Base-by-base conservation (phyloP, 129 eudicot species). In the Escallonia rubra region DNA sequence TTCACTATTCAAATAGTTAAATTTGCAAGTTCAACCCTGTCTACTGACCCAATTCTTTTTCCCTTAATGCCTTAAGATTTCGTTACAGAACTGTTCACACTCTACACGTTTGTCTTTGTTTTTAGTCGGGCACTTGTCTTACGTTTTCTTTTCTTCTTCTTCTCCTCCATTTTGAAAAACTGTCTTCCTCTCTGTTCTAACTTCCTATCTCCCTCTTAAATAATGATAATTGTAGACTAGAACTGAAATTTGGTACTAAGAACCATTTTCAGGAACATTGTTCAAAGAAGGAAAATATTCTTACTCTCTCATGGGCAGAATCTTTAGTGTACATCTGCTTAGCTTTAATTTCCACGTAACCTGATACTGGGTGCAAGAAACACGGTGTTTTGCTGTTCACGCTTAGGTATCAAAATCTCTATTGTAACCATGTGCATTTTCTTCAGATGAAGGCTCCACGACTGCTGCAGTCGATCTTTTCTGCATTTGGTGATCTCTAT, bases 401-500 rank as follows among this genome's bases (percentile, higher is more conserved):
- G 10, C 68, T 55, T 16, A 40, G 4, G 45, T 55, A 9, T 10
- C 8, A 23, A 16, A 53, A 53, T 7, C 45, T 68, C 45, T 44
- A 0, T 45, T 1, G 23, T 55, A 54, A 42, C n/a, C 38, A 57
- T 61, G 14, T 15, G 43, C 12, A 44, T 67, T 47, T 60, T 64
- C 34, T 46, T 48, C 79, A 89, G 99, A 79, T 77, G 49, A 94
- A 81, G 72, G 83, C 93, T 58, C 99, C 99, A 67, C 79, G 99
- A 42, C 62, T 89, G 72, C 69, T 86, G 74, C 99, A 94, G 79
- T 82, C 99, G 4, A 16, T 89, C 51, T 49, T 87, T 68, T 74
- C 99, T 55, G 93, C 99, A 11, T 61, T 89, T 72, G 90, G 99
- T 75, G 99, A 94, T 83, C 87, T 94, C 41, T 89, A 89, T 85